These are phyloP conservation scores for Tulasnella sp. DNA, from an alignment of 768 basidiomycete genomes.

Conservation along the genomic window DNA sequence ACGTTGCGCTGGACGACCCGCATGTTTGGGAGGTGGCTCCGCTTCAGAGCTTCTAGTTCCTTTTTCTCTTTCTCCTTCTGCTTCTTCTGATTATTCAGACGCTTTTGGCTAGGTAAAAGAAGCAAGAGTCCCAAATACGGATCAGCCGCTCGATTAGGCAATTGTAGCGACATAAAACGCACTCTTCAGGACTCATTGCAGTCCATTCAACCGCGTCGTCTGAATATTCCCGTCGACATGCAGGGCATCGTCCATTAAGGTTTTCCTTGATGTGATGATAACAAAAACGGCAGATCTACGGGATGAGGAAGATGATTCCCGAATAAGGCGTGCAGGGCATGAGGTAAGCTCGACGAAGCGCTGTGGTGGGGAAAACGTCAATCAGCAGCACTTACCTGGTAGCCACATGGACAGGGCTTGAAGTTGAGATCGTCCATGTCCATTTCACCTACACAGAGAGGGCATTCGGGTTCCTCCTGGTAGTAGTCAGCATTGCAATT, in stretches of 20 bases:
- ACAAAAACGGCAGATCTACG: slow-evolving; percentile 95
- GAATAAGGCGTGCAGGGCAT: background rate
- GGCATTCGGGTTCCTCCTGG: slow-evolving; percentile 96
- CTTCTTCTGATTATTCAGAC: slow-evolving; percentile 91
- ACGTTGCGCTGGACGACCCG: slow-evolving; percentile 96
- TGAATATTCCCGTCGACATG: slow-evolving; percentile 88
- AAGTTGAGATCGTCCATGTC: slow-evolving; percentile 99
- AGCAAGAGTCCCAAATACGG: background rate
- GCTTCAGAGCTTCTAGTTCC: slow-evolving; percentile 80
- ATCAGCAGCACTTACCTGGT: slow-evolving; percentile 60
- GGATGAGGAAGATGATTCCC: background rate
- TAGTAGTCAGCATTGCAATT: slow-evolving; percentile 13
- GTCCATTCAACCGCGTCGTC: slow-evolving; percentile 94
- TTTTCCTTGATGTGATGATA: slow-evolving; percentile 98
- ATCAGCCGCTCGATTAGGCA: slow-evolving; percentile 28
- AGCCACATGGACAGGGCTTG: slow-evolving; percentile 97
- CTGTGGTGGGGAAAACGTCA: slow-evolving; percentile 8
- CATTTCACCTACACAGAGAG: slow-evolving; percentile 97
- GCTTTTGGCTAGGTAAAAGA: slow-evolving; percentile 69
- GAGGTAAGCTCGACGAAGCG: background rate
- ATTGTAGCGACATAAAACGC: slow-evolving; percentile 38
- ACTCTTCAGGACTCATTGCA: slow-evolving; percentile 94
- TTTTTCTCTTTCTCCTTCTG: slow-evolving; percentile 92
- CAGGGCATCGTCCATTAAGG: slow-evolving; percentile 93
- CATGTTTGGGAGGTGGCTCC: slow-evolving; percentile 85